These are phyloP conservation scores for Penicillium paxilli DNA, from an alignment of 495 filamentous ascomycete genomes.

Conservation along the genomic window DNA sequence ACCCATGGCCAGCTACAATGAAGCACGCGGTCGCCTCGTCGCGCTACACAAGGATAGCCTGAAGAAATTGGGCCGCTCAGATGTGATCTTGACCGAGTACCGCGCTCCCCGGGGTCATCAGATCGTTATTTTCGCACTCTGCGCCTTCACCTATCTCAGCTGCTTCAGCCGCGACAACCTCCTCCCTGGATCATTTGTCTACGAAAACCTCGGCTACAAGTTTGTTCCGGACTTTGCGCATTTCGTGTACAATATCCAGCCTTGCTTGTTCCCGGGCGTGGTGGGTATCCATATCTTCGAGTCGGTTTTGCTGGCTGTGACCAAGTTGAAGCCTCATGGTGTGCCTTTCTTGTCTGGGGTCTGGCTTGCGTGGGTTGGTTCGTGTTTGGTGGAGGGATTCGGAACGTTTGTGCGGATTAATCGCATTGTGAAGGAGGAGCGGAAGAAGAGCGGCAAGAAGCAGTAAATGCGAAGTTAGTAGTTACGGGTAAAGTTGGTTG, in stretches of 20 bases:
- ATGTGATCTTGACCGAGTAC: constrained; percentile 58
- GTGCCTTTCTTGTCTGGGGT: constrained; percentile 50
- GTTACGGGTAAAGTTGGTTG: no score
- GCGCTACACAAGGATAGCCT: constrained; percentile 65
- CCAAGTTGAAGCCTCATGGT: constrained; percentile 54
- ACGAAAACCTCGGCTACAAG: constrained; percentile 46
- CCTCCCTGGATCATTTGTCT: constrained; percentile 52
- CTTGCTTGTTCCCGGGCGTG: constrained; percentile 45
- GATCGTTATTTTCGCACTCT: constrained; percentile 43
- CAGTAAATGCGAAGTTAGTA: constrained; percentile 4
- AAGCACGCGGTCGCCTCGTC: constrained; percentile 64
- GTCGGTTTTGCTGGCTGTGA: constrained; percentile 45
- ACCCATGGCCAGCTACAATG: constrained; percentile 57
- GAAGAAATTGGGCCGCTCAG: constrained; percentile 51
- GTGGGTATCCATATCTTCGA: constrained; percentile 56
- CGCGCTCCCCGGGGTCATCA: constrained; percentile 40
- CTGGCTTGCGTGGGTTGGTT: constrained; percentile 64
- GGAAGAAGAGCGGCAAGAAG: constrained; percentile 41
- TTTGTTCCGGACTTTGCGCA: constrained; percentile 48
- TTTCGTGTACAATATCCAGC: constrained; percentile 51
- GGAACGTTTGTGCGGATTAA: constrained; percentile 55
- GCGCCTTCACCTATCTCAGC: constrained; percentile 41
- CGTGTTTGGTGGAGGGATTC: constrained; percentile 61
- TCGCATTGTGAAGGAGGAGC: constrained; percentile 50
- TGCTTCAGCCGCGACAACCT: constrained; percentile 54